Percentiles rank a stretch among this genome's conserved stretches.
These are phyloP conservation scores for Atractiella rhizophila DNA, from an alignment of 768 basidiomycete species.

Conservation along the genomic window DNA sequence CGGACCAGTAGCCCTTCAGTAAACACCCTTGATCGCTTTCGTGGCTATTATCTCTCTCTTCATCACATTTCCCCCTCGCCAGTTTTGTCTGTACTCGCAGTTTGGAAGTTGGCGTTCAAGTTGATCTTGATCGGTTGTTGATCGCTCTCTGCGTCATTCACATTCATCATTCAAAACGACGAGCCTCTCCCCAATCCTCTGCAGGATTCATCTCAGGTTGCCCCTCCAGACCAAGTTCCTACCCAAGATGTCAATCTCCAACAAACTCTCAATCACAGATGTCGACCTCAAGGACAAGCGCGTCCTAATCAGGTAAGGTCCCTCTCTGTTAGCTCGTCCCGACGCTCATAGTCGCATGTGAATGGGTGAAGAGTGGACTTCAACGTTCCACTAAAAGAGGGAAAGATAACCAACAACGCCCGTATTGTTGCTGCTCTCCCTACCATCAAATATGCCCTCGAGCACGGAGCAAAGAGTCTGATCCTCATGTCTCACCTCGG, in stretches of 20 bases:
- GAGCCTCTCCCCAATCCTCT: no score
- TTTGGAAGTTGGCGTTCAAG: no score
- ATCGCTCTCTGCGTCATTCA: no score
- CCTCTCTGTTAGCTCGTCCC: background rate
- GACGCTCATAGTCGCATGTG: background rate
- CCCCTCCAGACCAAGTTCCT: no score
- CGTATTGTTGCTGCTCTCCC: constrained; percentile 91
- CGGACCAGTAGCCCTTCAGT: no score
- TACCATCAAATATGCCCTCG: constrained; percentile 76
- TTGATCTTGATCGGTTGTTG: no score
- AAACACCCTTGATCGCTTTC: no score
- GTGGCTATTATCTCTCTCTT: no score
- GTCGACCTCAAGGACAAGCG: constrained; percentile 63
- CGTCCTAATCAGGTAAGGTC: constrained; percentile 45
- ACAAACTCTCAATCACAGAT: constrained; percentile 80
- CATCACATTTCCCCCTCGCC: no score
- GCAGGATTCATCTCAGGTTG: no score
- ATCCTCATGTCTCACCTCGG: constrained; percentile 96
- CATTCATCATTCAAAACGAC: no score
- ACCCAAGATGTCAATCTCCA: constrained; percentile 58
- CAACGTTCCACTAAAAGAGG: constrained; percentile 67
- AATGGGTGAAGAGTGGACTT: constrained; percentile 62
- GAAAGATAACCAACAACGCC: constrained; percentile 83
- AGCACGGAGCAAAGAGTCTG: constrained; percentile 58
- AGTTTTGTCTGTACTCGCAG: no score